phyloP scores from a whole-genome alignment of 805 yeast species.

The Jamesozyma spencerorum region DNA sequence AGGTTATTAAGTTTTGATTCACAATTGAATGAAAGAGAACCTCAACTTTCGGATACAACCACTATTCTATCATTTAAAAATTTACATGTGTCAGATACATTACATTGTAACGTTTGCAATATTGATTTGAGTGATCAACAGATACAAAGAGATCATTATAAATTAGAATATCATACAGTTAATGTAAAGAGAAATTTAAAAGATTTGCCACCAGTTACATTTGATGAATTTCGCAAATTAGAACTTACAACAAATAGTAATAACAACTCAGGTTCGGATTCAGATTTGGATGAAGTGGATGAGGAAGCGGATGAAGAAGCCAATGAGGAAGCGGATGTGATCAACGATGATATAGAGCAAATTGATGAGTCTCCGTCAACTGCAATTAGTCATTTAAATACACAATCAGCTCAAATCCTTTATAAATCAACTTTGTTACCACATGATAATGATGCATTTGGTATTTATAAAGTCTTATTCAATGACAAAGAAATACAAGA shows the following conservation, averaged over 20 bases:
- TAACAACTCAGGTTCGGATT: no score
- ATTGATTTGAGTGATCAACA: conserved; percentile 12
- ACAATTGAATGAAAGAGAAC: conserved; percentile 32
- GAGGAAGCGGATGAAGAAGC: conserved; percentile 10
- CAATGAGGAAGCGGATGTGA: conserved; percentile 37
- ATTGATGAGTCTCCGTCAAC: conserved; percentile 18
- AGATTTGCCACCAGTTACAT: conserved; percentile 40
- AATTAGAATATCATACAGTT: conserved; percentile 48
- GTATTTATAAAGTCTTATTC: conserved; percentile 59
- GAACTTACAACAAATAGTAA: conserved; percentile 3
- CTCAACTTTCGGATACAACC: neutral
- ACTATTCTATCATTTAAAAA: conserved; percentile 10
- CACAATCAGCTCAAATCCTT: conserved; percentile 60
- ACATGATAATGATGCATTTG: conserved; percentile 40
- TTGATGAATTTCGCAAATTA: conserved; percentile 48
- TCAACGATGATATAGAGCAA: conserved; percentile 29
- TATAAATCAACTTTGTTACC: conserved; percentile 43
- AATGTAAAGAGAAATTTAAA: conserved; percentile 47
- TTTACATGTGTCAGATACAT: conserved; percentile 5
- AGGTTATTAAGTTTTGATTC: conserved; percentile 49
- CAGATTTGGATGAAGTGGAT: neutral
- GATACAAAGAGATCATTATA: conserved; percentile 38
- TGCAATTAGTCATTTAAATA: conserved; percentile 45
- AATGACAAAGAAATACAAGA: conserved; percentile 32
- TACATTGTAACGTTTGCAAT: conserved; percentile 22